These are phyloP conservation scores for Durotheca rogersii DNA, from an alignment of 495 filamentous ascomycete genomes.

Conservation along the genomic window DNA sequence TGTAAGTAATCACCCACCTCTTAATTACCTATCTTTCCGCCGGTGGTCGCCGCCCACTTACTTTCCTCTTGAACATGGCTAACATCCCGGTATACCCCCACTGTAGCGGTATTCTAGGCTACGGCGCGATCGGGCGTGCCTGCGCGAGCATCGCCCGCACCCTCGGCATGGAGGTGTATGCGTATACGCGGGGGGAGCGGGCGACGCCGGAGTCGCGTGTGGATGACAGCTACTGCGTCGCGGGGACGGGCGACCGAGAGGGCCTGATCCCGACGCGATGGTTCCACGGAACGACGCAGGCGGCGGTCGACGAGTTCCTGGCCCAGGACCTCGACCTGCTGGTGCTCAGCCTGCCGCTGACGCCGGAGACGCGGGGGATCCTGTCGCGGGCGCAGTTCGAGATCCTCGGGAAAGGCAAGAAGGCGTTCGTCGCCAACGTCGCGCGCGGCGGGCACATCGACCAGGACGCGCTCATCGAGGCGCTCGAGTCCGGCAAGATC, in stretches of 20 bases:
- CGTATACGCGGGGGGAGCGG: slow-evolving; percentile 69
- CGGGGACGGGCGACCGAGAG: slow-evolving; percentile 73
- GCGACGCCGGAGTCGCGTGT: slow-evolving; percentile 50
- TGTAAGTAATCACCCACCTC: slow-evolving; percentile 27
- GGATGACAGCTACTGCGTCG: slow-evolving; percentile 68
- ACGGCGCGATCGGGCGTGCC: slow-evolving; percentile 60
- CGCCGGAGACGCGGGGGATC: slow-evolving; percentile 61
- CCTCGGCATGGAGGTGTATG: slow-evolving; percentile 76
- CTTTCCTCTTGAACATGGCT: too few species aligned
- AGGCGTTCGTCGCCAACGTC: slow-evolving; percentile 71
- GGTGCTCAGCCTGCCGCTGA: slow-evolving; percentile 70
- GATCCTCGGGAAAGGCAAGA: slow-evolving; percentile 52
- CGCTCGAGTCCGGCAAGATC: slow-evolving; percentile 58
- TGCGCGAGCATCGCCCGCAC: slow-evolving; percentile 64
- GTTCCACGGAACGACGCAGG: slow-evolving; percentile 65
- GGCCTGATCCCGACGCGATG: slow-evolving; percentile 68
- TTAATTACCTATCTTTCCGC: neutral
- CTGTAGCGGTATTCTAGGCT: slow-evolving; percentile 42
- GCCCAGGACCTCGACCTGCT: slow-evolving; percentile 68
- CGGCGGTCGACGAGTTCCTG: slow-evolving; percentile 64
- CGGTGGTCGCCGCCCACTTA: too few species aligned
- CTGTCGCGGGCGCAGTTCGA: slow-evolving; percentile 65
- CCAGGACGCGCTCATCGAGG: slow-evolving; percentile 63
- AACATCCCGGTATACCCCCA: too few species aligned
- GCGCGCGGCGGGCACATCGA: slow-evolving; percentile 70